Evolutionary conservation across 164 flowering plant species (phyloP).

Genomic region (Berberis vulgaris): DNA sequence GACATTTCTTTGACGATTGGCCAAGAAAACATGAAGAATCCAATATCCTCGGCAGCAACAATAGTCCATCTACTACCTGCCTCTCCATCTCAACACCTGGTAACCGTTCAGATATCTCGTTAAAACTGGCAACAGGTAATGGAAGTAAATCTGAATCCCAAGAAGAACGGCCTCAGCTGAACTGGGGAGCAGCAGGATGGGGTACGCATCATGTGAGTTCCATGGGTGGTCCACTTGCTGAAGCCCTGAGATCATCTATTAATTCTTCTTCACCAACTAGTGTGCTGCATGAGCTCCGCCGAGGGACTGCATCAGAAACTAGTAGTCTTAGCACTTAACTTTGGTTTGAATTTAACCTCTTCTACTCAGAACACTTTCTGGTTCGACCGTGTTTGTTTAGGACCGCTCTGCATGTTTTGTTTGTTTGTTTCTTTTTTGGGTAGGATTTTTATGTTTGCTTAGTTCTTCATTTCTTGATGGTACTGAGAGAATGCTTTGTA

Average conservation of each 20-base stretch:
- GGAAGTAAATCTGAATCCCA: slow-evolving; percentile 11
- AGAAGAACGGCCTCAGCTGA: slow-evolving; percentile 17
- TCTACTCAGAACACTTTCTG: too few relatives aligned
- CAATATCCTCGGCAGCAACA: slow-evolving; percentile 17
- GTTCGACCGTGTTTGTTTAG: too few relatives aligned
- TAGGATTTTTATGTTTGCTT: too few relatives aligned
- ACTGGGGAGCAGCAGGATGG: slow-evolving; percentile 40
- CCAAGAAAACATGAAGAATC: slow-evolving; percentile 45
- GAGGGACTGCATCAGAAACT: slow-evolving; percentile 30
- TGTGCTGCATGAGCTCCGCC: slow-evolving; percentile 44
- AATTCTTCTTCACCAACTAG: slow-evolving; percentile 44
- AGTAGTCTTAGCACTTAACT: slow-evolving; percentile 39
- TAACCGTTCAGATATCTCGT: slow-evolving; percentile 54
- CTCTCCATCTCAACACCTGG: slow-evolving; percentile 54
- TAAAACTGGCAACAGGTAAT: slow-evolving; percentile 65
- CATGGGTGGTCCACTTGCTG: slow-evolving; percentile 83
- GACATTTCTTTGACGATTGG: slow-evolving; percentile 81
- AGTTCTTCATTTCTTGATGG: too few relatives aligned
- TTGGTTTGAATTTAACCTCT: background rate
- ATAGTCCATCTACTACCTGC: slow-evolving; percentile 24
- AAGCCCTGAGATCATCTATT: slow-evolving; percentile 58
- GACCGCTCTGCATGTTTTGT: too few relatives aligned
- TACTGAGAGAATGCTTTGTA: too few relatives aligned
- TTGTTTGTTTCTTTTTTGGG: too few relatives aligned
- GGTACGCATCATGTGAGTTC: slow-evolving; percentile 34